These are phyloP conservation scores for Urochloa ruziziensis DNA, from an alignment of 176 grass and related monocot species.

Conservation along the genomic window DNA sequence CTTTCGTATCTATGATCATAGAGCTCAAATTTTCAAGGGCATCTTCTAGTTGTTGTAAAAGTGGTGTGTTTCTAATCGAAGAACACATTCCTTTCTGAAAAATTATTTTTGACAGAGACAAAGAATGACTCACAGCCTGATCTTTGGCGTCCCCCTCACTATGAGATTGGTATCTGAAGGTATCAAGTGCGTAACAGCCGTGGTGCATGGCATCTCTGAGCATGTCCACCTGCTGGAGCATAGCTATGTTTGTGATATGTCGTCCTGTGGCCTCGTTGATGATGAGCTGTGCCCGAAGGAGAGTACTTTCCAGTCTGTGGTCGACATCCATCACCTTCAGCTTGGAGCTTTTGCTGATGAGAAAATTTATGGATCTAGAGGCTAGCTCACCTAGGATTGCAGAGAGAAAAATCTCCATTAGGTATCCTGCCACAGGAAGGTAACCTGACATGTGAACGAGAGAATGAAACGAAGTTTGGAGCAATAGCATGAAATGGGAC, in stretches of 20 bases:
- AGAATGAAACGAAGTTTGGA: too few species aligned
- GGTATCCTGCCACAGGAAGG: neutral
- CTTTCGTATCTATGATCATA: neutral
- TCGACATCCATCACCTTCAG: neutral
- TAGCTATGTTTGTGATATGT: neutral
- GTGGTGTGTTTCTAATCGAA: neutral
- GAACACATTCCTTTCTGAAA: too few species aligned
- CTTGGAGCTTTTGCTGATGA: neutral
- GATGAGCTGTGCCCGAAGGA: neutral
- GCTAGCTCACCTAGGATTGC: neutral
- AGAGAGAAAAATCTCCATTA: neutral
- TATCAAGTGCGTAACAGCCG: conserved; percentile 4
- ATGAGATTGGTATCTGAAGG: neutral
- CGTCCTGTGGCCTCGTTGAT: neutral
- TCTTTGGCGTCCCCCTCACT: neutral
- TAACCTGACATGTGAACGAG: neutral
- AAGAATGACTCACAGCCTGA: neutral
- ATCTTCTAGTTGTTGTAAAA: neutral
- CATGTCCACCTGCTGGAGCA: neutral
- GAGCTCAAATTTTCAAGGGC: neutral
- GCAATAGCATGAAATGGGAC: too few species aligned
- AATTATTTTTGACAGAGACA: too few species aligned
- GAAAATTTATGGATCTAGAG: neutral
- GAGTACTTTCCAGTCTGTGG: neutral
- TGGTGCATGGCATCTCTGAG: neutral